Evolutionary conservation across 2,329 filamentous ascomycete species (phyloP).

Genomic region (Malbranchea zuffiana): DNA sequence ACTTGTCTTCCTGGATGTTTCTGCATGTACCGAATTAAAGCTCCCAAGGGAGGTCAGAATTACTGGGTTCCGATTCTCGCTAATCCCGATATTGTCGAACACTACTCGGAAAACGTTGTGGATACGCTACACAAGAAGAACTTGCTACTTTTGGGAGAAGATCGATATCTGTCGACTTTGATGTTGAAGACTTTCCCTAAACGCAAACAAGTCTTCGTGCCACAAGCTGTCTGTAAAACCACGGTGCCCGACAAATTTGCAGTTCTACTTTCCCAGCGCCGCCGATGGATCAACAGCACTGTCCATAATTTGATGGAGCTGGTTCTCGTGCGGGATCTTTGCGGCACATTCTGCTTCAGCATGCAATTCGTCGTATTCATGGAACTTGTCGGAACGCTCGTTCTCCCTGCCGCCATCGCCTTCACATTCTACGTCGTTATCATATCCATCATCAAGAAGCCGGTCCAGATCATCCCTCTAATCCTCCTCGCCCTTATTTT

Average conservation of each 20-base stretch:
- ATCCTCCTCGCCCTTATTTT: slow-evolving; percentile 82
- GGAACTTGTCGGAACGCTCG: slow-evolving; percentile 85
- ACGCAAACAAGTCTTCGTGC: slow-evolving; percentile 96
- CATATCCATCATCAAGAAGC: slow-evolving; percentile 67
- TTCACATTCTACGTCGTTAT: slow-evolving; percentile 95
- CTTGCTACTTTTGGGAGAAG: slow-evolving; percentile 77
- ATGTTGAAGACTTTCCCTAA: slow-evolving; percentile 99
- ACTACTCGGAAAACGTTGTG: slow-evolving; percentile 98
- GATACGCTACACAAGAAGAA: slow-evolving; percentile 99
- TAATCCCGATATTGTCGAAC: slow-evolving; percentile 96
- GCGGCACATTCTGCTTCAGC: slow-evolving; percentile 98
- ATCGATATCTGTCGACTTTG: slow-evolving; percentile 88
- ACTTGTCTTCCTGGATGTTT: slow-evolving; percentile 98
- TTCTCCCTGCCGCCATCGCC: slow-evolving; percentile 87
- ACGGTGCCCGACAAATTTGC: slow-evolving; percentile 87
- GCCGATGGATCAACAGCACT: slow-evolving; percentile 98
- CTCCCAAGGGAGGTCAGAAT: slow-evolving; percentile 94
- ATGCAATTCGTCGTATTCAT: slow-evolving; percentile 99
- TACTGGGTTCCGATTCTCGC: slow-evolving; percentile 99
- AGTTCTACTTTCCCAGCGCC: slow-evolving; percentile 84
- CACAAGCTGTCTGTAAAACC: slow-evolving; percentile 97
- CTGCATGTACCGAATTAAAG: slow-evolving; percentile 99
- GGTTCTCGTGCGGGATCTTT: slow-evolving; percentile 86
- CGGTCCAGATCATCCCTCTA: slow-evolving; percentile 78
- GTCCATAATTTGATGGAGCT: slow-evolving; percentile 98